Evolutionary conservation across 2,329 filamentous ascomycete genomes (phyloP).

Genomic region (Hypomyces rosellus): DNA sequence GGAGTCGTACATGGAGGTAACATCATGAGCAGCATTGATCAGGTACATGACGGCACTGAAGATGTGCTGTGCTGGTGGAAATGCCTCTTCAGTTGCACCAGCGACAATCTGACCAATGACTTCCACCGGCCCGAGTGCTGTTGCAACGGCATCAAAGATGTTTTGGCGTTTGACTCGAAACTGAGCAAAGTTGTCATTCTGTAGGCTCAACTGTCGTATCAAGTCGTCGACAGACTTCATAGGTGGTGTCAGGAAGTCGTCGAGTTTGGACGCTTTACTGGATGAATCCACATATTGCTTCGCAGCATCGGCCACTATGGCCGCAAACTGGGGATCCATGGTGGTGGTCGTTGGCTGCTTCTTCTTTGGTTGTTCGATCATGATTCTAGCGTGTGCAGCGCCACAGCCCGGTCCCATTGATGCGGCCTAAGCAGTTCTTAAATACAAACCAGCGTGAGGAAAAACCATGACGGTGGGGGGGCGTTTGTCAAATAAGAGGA

Average conservation of each 20-base stretch:
- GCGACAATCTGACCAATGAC: conserved; percentile 32
- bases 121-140: conserved; percentile 32
- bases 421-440: neutral
- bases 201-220: conserved; percentile 23
- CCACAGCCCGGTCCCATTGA: neutral
- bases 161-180: conserved; percentile 30
- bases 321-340: conserved; percentile 17
- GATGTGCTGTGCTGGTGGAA: conserved; percentile 35
- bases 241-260: conserved; percentile 27
- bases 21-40: conserved; percentile 37
- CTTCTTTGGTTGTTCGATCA: too few species aligned
- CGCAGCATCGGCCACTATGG: conserved; percentile 29
- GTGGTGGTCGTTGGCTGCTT: neutral
- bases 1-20: conserved; percentile 38
- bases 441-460: neutral
- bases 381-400: too few species aligned
- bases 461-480: too few species aligned
- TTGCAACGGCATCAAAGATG: conserved; percentile 28
- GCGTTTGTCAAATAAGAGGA: too few species aligned
- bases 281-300: conserved; percentile 26
- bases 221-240: conserved; percentile 29
- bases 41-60: conserved; percentile 39
- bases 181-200: conserved; percentile 30
- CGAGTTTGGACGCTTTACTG: conserved; percentile 19
- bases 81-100: conserved; percentile 31